Base-by-base conservation (phyloP, 176 grass and related monocot species). In the Eragrostis nindensis region DNA sequence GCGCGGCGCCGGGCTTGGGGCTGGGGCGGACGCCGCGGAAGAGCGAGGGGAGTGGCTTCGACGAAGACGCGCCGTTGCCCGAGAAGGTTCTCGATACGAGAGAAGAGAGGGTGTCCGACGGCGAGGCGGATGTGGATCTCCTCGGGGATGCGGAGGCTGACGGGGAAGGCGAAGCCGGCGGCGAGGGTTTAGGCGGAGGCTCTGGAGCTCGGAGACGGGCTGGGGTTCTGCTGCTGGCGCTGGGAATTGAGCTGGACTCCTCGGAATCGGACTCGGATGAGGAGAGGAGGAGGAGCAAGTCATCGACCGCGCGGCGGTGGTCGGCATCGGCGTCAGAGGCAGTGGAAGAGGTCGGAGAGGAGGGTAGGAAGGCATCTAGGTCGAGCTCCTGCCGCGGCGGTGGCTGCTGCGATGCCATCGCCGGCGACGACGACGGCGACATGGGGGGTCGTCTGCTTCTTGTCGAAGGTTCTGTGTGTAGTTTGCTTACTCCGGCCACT, bases 1-100 rank as follows among this genome's bases (percentile, higher is more conserved):
- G 93, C 17, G 95, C 95, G 45, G 95, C 92, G 30, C 95, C 95
- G 0, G 95, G 95, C 73, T 89, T 95, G 49, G 84, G 92, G 84
- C 91, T 95, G 47, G 90, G 86, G 26, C 95, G 81, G 65, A 98
- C 86, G 22, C 90, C 88, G 8, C 88, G 87, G 85, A 98, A 95
- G 67, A 93, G 81, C 65, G 90, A 87, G 6, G 88, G 90, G 11
- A 89, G 79, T 0, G 84, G 83, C 78, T 57, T 89, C 47, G 89
- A 82, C 3, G 83, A 85, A 13, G 90, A 80, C 3, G 90, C 86
- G 1, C 61, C 40, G 82, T 60, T 82, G 25, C 77, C 66, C 36
- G 85, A 80, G 62, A 78, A 87, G 71, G 84, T 92, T 45, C 92
- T 85, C 17, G 88, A 74, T 43, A 85, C 90, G 25, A 98, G 82